These are phyloP conservation scores for Fusarium dimerum DNA, from an alignment of 2,329 filamentous ascomycete genomes.

Conservation along the genomic window DNA sequence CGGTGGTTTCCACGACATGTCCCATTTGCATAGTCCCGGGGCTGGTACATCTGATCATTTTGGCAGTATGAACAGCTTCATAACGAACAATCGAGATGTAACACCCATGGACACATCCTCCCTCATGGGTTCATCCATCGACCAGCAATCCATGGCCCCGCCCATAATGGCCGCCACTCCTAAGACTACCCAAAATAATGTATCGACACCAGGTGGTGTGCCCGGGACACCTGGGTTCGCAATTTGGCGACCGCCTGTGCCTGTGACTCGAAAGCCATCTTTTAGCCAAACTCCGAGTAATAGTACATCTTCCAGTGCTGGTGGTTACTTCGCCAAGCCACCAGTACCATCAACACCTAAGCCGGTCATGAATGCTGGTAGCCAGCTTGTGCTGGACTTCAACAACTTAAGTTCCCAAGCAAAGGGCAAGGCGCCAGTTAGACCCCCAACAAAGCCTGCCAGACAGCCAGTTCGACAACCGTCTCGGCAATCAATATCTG, in stretches of 20 bases:
- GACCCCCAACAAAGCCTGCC: slow-evolving; percentile 33
- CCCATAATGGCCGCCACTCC: slow-evolving; percentile 26
- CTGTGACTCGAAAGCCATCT: slow-evolving; percentile 27
- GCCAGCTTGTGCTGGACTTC: slow-evolving; percentile 40
- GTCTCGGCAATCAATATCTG: slow-evolving; percentile 23
- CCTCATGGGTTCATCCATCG: slow-evolving; percentile 24
- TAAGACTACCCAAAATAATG: slow-evolving; percentile 23
- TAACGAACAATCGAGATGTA: slow-evolving; percentile 30
- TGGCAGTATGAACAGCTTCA: slow-evolving; percentile 37
- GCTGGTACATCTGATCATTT: slow-evolving; percentile 30
- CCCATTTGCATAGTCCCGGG: slow-evolving; percentile 30
- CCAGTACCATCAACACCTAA: slow-evolving; percentile 43
- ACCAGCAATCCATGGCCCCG: slow-evolving; percentile 24
- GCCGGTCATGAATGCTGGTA: slow-evolving; percentile 35
- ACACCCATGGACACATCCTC: slow-evolving; percentile 28
- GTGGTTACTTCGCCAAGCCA: slow-evolving; percentile 37
- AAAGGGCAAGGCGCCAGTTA: slow-evolving; percentile 38
- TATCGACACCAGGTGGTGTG: slow-evolving; percentile 18
- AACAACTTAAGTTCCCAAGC: slow-evolving; percentile 27
- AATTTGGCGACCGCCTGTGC: slow-evolving; percentile 39
- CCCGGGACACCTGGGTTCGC: slow-evolving; percentile 40
- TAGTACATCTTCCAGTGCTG: slow-evolving; percentile 20
- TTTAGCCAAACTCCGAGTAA: slow-evolving; percentile 23
- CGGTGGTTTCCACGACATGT: slow-evolving; percentile 34
- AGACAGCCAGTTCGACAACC: slow-evolving; percentile 28